Evolutionary conservation across 768 basidiomycete species (phyloP).

Genomic region (Lactarius akahatsu): DNA sequence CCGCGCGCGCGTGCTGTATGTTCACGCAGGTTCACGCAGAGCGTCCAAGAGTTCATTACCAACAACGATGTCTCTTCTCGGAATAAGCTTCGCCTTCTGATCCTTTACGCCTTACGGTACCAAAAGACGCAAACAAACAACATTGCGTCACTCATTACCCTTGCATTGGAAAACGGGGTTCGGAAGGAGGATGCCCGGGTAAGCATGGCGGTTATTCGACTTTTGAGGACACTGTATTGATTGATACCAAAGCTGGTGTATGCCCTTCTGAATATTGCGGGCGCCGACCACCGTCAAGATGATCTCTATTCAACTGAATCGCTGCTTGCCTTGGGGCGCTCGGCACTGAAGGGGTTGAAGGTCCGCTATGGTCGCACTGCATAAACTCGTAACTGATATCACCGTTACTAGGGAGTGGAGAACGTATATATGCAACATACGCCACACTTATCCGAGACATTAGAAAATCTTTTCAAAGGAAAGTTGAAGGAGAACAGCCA

Average conservation of each 20-base stretch:
- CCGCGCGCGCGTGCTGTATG: neutral
- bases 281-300: conserved; percentile 94
- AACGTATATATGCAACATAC: conserved; percentile 98
- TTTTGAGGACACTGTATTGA: conserved; percentile 5
- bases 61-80: conserved; percentile 65
- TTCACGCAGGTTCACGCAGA: conserved; percentile 44
- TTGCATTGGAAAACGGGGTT: conserved; percentile 74
- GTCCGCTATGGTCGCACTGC: conserved; percentile 39
- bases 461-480: conserved; percentile 87
- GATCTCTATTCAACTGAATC: conserved; percentile 96
- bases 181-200: conserved; percentile 74
- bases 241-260: conserved; percentile 74
- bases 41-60: conserved; percentile 75
- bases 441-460: conserved; percentile 88
- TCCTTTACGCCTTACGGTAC: conserved; percentile 90
- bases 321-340: conserved; percentile 88
- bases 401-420: conserved; percentile 78
- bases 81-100: conserved; percentile 88
- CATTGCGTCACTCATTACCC: conserved; percentile 74
- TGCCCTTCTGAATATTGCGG: conserved; percentile 87
- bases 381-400: conserved; percentile 20
- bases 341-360: conserved; percentile 93
- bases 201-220: conserved; percentile 25
- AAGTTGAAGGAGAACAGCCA: conserved; percentile 84
- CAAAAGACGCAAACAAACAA: conserved; percentile 86